Evolutionary conservation across 2,329 filamentous ascomycete genomes (phyloP), one percentile per base, ranked within the genome.

Genomic region (Penicillium sp.): DNA sequence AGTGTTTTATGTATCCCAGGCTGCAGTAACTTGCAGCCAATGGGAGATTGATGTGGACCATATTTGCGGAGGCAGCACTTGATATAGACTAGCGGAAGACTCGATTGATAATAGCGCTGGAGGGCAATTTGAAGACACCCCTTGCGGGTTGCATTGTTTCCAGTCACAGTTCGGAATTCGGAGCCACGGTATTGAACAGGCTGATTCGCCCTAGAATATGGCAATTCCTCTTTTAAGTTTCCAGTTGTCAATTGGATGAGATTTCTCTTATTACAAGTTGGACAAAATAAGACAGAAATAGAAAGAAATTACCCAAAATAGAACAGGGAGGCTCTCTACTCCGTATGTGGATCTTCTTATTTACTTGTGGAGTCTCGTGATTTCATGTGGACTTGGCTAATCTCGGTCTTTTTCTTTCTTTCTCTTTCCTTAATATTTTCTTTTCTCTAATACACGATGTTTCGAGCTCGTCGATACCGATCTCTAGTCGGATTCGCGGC

Each of bases 381-480:
- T 55, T 55, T n/a, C 53, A 54, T 54, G 45, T 50, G 30, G 46
- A 54, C 46, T 54, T 40, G 31, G 36, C 44, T 42, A 33, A 50
- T 43, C 22, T 44, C 48, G 17, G 35, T 38, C 22, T 17, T 17
- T 33, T 36, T 38, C 44, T 50, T 52, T 48, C 38, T 45, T 55
- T 54, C 35, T 40, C 40, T 42, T 50, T 43, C 26, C 22, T 28
- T 42, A 36, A 22, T 19, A 30, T 35, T 50, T 26, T 48, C 38
- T 36, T 31, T 36, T 30, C 16, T 10, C 28, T 1, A n/a, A 36
- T 30, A 40, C 11, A 35, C 12, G 54, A 80, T 81, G 78, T 69
- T 79, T 64, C 77, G 77, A 51, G 64, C 78, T 57, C 78, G 78
- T 50, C 76, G 78, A 61, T 81, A 80, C 63, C 74, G 78, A 54